phyloP scores from a whole-genome alignment of 345 rosid genomes.

The Melastoma malabathricum region DNA sequence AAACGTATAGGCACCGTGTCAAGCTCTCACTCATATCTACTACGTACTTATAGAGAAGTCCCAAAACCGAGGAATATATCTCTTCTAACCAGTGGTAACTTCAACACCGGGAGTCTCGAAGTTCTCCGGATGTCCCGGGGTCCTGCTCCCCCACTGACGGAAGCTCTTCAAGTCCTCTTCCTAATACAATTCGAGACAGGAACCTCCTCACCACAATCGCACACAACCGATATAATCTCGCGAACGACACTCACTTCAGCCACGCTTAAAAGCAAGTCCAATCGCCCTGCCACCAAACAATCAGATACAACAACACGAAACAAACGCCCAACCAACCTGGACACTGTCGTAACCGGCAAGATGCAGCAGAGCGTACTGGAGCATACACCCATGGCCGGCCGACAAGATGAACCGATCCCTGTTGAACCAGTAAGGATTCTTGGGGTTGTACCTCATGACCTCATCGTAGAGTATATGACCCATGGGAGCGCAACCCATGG shows the following conservation, averaged over 20 bases:
- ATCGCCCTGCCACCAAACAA: not conserved
- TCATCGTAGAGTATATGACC: slow-evolving; percentile 87
- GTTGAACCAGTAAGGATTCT: slow-evolving; percentile 96
- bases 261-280: not conserved
- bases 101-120: slow-evolving; percentile 98
- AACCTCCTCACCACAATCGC: not conserved
- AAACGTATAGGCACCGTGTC: not conserved
- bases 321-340: slow-evolving; percentile 15
- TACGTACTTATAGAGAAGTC: too few species aligned
- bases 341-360: slow-evolving; percentile 96
- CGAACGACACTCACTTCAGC: not conserved
- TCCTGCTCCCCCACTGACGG: slow-evolving; percentile 91
- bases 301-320: not conserved
- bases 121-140: slow-evolving; percentile 99
- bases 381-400: slow-evolving; percentile 95
- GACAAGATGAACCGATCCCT: slow-evolving; percentile 92
- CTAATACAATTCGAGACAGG: slow-evolving; percentile 18
- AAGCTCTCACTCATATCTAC: too few species aligned
- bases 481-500: slow-evolving; percentile 97
- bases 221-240: too few species aligned
- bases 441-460: slow-evolving; percentile 81
- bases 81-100: slow-evolving; percentile 81
- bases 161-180: slow-evolving; percentile 86
- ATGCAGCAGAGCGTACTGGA: slow-evolving; percentile 87
- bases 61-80: not conserved